Evolutionary conservation across 2,329 filamentous ascomycete species (phyloP).

Genomic region (Cladosporium oxysporum): DNA sequence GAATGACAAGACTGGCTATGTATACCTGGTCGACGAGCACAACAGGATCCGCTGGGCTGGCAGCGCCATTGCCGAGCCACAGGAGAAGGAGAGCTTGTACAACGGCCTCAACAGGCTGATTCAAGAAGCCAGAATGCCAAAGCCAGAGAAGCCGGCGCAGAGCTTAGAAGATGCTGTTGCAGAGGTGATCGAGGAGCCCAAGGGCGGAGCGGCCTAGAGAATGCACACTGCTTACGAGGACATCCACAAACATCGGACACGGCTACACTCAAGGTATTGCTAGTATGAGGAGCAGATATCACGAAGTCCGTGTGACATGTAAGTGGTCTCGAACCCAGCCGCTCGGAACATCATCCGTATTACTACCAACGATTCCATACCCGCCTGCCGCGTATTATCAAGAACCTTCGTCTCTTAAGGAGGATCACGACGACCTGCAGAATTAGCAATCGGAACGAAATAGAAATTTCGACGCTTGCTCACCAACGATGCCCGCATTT

Average conservation of each 20-base stretch:
- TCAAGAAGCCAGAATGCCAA: slow-evolving; percentile 50
- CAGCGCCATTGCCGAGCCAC: slow-evolving; percentile 66
- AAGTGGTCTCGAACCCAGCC: too few species aligned
- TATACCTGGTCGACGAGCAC: slow-evolving; percentile 83
- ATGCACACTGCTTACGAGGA: too few species aligned
- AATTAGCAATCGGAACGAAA: not conserved
- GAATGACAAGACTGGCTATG: slow-evolving; percentile 91
- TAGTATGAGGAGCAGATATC: too few species aligned
- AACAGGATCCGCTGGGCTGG: slow-evolving; percentile 95
- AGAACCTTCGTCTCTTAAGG: too few species aligned
- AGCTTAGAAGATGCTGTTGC: slow-evolving; percentile 39
- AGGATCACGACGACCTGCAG: too few species aligned
- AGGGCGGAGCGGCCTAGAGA: not conserved
- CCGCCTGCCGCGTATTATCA: too few species aligned
- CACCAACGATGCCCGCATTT: not conserved
- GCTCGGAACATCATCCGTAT: too few species aligned
- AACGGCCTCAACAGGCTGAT: slow-evolving; percentile 65
- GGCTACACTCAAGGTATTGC: too few species aligned
- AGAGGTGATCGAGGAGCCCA: slow-evolving; percentile 19
- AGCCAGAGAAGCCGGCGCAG: slow-evolving; percentile 43
- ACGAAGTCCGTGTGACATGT: too few species aligned
- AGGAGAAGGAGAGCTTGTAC: slow-evolving; percentile 67
- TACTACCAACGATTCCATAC: too few species aligned
- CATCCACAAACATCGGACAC: too few species aligned
- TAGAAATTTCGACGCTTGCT: too few species aligned